Evolutionary conservation across 805 yeast species (phyloP).

Genomic region (Lipomyces sp.): DNA sequence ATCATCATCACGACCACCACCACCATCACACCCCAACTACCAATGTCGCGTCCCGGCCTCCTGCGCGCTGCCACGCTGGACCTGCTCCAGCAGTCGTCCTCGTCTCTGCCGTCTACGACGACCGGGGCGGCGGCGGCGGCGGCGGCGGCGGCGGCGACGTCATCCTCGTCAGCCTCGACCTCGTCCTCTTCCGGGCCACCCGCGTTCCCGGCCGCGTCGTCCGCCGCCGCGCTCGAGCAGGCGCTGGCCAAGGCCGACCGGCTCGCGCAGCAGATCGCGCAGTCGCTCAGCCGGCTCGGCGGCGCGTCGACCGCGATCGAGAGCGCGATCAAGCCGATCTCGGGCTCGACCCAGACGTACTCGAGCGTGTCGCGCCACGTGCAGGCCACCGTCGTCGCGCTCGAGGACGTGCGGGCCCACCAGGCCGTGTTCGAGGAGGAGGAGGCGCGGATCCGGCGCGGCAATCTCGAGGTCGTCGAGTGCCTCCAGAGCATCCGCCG

Average conservation of each 20-base stretch:
- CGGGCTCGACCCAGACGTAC: slow-evolving; percentile 57
- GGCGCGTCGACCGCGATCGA: slow-evolving; percentile 55
- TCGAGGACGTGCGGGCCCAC: slow-evolving; percentile 16
- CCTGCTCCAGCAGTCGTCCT: no score
- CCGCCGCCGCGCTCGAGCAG: slow-evolving; percentile 51
- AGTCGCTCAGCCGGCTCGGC: slow-evolving; percentile 54
- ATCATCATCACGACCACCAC: no score
- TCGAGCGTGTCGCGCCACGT: slow-evolving; percentile 49
- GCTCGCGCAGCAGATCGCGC: slow-evolving; percentile 53
- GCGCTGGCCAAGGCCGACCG: slow-evolving; percentile 58
- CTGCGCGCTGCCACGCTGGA: no score
- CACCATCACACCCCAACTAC: no score
- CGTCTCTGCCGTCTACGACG: no score
- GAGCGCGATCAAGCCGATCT: slow-evolving; percentile 65
- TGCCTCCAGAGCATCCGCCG: slow-evolving; percentile 31
- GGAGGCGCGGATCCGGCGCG: slow-evolving; percentile 28
- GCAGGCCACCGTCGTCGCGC: slow-evolving; percentile 18
- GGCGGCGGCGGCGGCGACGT: no score
- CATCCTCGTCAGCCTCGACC: background rate
- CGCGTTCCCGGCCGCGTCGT: background rate
- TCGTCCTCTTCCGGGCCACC: background rate
- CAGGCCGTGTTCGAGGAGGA: slow-evolving; percentile 26
- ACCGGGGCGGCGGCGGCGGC: no score
- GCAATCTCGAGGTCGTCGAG: slow-evolving; percentile 30
- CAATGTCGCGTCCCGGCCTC: no score